Evolutionary conservation across 495 filamentous ascomycete species (phyloP).

Genomic region (Xylaria nigripes): DNA sequence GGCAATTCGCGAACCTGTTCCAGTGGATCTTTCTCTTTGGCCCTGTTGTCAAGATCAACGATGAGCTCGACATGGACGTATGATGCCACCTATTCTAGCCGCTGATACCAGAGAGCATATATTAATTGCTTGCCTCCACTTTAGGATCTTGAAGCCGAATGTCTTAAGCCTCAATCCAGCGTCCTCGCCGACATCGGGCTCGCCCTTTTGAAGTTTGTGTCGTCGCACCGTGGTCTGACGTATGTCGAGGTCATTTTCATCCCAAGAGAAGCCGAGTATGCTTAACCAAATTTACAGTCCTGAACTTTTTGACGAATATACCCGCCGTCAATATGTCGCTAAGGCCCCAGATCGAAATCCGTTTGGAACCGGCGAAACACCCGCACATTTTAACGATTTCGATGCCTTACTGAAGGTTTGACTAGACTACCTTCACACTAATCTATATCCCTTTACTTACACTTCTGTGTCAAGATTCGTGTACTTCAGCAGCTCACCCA

Average conservation of each 20-base stretch:
- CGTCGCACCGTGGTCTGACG: conserved; percentile 86
- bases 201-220: conserved; percentile 82
- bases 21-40: conserved; percentile 92
- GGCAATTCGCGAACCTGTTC: conserved; percentile 91
- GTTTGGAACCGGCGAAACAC: conserved; percentile 70
- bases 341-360: conserved; percentile 78
- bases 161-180: conserved; percentile 67
- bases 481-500: conserved; percentile 85
- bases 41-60: conserved; percentile 76
- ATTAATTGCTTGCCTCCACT: conserved; percentile 15
- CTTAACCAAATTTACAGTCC: conserved; percentile 42
- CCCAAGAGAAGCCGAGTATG: not conserved
- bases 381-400: conserved; percentile 67
- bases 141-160: conserved; percentile 85
- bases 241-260: conserved; percentile 39
- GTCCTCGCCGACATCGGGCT: conserved; percentile 77
- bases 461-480: conserved; percentile 45
- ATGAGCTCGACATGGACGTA: conserved; percentile 81
- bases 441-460: conserved; percentile 7
- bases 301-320: conserved; percentile 91
- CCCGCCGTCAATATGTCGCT: conserved; percentile 76
- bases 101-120: not conserved
- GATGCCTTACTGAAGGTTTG: conserved; percentile 69
- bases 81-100: conserved; percentile 26
- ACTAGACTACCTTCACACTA: not conserved